Conservation (phyloP, 2,329 filamentous ascomycete species). For the Arachnomyces sp. region DNA sequence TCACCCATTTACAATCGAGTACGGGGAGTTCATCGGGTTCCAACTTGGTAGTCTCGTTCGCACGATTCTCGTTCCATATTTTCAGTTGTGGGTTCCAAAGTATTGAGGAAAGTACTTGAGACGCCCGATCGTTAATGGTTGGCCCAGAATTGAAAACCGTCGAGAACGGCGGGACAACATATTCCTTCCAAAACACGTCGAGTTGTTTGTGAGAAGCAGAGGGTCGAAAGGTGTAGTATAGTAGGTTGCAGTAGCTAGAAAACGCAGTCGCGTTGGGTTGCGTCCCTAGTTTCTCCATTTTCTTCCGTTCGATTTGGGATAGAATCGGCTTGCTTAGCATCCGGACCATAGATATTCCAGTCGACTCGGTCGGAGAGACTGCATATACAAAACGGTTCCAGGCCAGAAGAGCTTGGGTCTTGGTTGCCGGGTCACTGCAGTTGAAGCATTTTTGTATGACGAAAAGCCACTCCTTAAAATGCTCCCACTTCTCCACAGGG, state of each 20-base stretch:
- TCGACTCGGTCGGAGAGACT: constrained; percentile 56
- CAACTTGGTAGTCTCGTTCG: constrained; percentile 53
- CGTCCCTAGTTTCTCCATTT: constrained; percentile 44
- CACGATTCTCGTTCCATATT: constrained; percentile 68
- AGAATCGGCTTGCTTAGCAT: constrained; percentile 62
- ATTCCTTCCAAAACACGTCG: constrained; percentile 71
- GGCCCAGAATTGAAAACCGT: constrained; percentile 45
- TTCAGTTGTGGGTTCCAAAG: constrained; percentile 45
- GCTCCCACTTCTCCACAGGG: constrained; percentile 60
- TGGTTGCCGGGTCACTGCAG: constrained; percentile 61
- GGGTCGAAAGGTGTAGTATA: constrained; percentile 77
- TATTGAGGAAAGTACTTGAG: constrained; percentile 65
- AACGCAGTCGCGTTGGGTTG: constrained; percentile 54
- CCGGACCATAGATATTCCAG: constrained; percentile 48
- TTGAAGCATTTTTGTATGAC: constrained; percentile 82
- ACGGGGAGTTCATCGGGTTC: constrained; percentile 70
- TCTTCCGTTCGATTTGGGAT: constrained; percentile 61
- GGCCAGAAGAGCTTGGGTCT: constrained; percentile 69
- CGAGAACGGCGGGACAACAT: constrained; percentile 58
- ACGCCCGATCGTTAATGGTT: constrained; percentile 53
- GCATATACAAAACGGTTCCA: constrained; percentile 81
- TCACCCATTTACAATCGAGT: constrained; percentile 80
- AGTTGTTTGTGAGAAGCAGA: constrained; percentile 57
- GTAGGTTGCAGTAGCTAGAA: constrained; percentile 68
- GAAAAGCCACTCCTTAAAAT: constrained; percentile 65